Base-by-base conservation (phyloP, 352 stramenopile species). In the Globisporangium orthogonon region DNA sequence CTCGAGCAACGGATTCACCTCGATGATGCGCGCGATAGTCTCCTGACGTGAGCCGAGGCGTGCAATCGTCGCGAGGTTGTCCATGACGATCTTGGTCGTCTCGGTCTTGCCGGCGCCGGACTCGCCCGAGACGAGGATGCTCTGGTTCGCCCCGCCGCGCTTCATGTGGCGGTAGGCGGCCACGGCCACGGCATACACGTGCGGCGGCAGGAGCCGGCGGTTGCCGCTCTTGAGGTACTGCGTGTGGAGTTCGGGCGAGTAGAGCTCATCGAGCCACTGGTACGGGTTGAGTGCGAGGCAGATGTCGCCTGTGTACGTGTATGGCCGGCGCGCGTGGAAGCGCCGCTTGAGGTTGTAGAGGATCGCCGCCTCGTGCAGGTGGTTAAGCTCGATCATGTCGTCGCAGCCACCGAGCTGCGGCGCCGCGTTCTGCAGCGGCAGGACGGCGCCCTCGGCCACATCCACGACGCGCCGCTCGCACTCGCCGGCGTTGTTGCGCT, bases 1-100 rank as follows among this genome's bases (percentile, higher is more conserved):
- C 76, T 99, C 97, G 9, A 99, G 84, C 48, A 99, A 78, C 29
- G 97, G 97, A 67, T 99, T 99, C 18, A 97, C 95, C 45, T 97
- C 88, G 13, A 99, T 78, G 54, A 99, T 98, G 45, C 90, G 79
- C 14, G 86, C 78, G 61, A 96, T 88, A 28, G 91, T 94, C 86
- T 73, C 61, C 15, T 75, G 56, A 30, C 55, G 57, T 1, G 44
- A 58, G 4, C 66, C 61, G 1, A 53, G 60, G n/a, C 70, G 65
- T 18, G 75, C 76, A 62, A 91, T 92, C 10, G 63, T 78, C n/a
- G 86, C 86, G 35, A 96, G 63, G 61, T 95, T 81, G 63, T 93
- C 76, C 81, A 91, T 88, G 13, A 91, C 58, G 52, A 97, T 97
- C 73, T 98, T 97, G 7, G 91, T 96, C 2, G 91, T 98, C 60